Base-by-base conservation (phyloP, 345 rosid genomes). In the Xanthoceras sorbifolium region DNA sequence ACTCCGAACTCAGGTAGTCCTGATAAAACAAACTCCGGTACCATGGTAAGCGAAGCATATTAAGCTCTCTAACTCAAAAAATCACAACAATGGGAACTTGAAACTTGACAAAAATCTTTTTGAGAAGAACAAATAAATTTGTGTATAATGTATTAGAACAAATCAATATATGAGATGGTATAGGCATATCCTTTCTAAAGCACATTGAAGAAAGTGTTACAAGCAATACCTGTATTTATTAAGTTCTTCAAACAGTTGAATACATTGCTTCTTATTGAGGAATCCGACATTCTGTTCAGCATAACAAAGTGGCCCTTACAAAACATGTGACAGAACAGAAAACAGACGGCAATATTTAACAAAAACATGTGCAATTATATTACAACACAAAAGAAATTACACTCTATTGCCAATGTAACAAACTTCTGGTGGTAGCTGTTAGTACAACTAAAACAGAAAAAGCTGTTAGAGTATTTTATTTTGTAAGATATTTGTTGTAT, bases 181-280 rank as follows among this genome's bases (percentile, higher is more conserved):
- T 28, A 28, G n/a, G 38, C 67, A 46, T 73, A 32, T 68, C 28
- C 64, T 59, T 54, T 17, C n/a, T 9, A 22, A 77, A 73, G 61
- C 44, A 73, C 55, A 46, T 15, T 38, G 64, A 46, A 69, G 54
- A 76, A 64, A 59, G 29, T 36, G 9, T 44, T 62, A 57, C 12
- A 14, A 77, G 64, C 29, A 38, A 69, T 86, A 95, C 99, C 99
- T 92, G 93, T 96, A 96, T 54, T 88, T 84, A 77, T 93, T 91
- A 74, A 96, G 85, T 73, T 89, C 93, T 81, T 90, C 89, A 84
- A 96, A 96, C 75, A 96, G 90, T 77, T 20, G 79, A 72, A 90
- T 79, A 62, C 97, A 96, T 80, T 96, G 97, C 77, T 90, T 84
- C 87, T 93, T 83, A 71, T 93, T 60, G 46, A 96, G 86, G 77